Evolutionary conservation across 139 green algal species (phyloP).

Genomic region (Chlorella vulgaris): DNA sequence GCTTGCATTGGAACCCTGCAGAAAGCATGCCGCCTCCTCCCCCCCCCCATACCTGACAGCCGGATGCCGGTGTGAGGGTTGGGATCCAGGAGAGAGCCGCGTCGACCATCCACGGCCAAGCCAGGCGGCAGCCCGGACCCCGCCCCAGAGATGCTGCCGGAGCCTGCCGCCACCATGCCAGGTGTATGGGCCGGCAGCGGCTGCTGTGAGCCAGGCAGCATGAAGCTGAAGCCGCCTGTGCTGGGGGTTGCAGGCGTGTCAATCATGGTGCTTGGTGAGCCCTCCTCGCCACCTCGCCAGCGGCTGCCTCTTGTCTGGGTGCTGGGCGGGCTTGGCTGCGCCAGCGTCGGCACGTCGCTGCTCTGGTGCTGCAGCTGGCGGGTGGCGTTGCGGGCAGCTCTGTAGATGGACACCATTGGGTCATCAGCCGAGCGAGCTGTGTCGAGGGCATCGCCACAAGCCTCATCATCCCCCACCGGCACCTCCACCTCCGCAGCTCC

Average conservation of each 20-base stretch:
- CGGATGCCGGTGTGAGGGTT: constrained; percentile 14
- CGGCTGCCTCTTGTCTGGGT: not conserved
- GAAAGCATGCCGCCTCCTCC: too few relatives aligned
- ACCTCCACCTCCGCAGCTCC: too few relatives aligned
- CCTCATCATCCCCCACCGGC: not conserved
- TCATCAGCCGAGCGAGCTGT: not conserved
- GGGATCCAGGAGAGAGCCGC: not conserved
- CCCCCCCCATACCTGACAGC: constrained; percentile 28
- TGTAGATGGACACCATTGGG: not conserved
- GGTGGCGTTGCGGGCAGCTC: not conserved
- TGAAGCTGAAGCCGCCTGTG: constrained; percentile 32
- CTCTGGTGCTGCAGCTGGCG: not conserved
- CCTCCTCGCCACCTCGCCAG: not conserved
- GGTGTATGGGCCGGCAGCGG: not conserved
- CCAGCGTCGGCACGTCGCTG: not conserved
- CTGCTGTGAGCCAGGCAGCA: not conserved
- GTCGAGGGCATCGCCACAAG: not conserved
- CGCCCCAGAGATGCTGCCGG: not conserved
- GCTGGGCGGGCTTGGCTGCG: not conserved
- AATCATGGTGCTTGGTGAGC: not conserved
- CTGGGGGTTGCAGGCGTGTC: constrained; percentile 18
- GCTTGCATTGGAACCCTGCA: not conserved
- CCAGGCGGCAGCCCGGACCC: not conserved
- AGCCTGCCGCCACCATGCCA: not conserved
- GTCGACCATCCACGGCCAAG: not conserved